Evolutionary conservation across 2,329 filamentous ascomycete genomes (phyloP), one percentile per base, ranked within the genome.

Genomic region (Lasiodiplodia sp.): DNA sequence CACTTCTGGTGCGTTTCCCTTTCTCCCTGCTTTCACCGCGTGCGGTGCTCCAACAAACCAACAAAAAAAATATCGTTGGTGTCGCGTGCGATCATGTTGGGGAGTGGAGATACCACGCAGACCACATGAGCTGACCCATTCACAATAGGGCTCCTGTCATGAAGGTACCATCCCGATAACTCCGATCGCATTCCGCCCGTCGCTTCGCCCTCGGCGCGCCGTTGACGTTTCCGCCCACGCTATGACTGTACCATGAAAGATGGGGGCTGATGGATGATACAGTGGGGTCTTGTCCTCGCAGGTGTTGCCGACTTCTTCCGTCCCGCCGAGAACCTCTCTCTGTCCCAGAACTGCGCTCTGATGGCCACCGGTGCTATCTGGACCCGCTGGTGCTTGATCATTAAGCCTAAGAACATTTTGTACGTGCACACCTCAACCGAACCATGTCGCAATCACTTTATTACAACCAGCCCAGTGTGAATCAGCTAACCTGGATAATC

Each of bases 361-460:
- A 96, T 93, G 78, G 90, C 90, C 75, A 99, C 96, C 11, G 96
- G 96, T 73, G 83, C 92, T 72, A 99, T 99, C 87, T 99, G 96
- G 96, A 99, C 96, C 56, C 89, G 96, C 73, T 99, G 96, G 96
- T 99, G 96, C 87, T 87, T 98, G 79, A 92, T 99, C 81, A 99
- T 99, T 83, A 94, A 90, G 82, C 96, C 96, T 69, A 90, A 90
- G 83, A 99, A 99, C 86, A 84, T 94, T 77, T 91, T 97, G 91
- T 93, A 84, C 58, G 90, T 83, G 23, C 25, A 38, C 14, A 38
- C 14, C 52, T 11, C 34, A 6, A 25, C 37, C 44, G 44, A 47
- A 47, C 44, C n/a, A n/a, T 47, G 21, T n/a, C 38, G 18, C n/a
- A 8, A n/a, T 11, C 44, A n/a, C 16, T 2, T 4, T 47, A 16